Evolutionary conservation across 208 protist species (phyloP), one percentile per base, ranked within the genome.

Genomic region (Trypanosomatidae sp.): DNA sequence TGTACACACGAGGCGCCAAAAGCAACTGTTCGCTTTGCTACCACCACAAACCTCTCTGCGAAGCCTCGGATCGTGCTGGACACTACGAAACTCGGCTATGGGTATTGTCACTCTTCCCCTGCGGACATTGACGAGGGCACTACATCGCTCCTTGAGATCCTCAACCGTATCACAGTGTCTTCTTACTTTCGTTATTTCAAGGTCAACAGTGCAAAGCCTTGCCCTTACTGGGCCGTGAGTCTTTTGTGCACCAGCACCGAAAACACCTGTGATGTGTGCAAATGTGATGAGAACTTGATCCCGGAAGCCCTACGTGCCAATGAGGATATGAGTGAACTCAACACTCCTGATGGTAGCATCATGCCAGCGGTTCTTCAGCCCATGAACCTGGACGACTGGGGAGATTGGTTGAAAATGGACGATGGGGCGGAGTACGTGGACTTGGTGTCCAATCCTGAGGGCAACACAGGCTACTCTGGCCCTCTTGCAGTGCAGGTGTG

Each of bases 111-210:
- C 66, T 90, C 80, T 36, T 85, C 83, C n/a, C 55, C 84, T 1
- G 47, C 49, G 5, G 82, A 90, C 19, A 77, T 97, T 10, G 85
- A 87, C 39, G 53, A 68, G 3, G 81, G 76, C 28, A 89, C 88
- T 15, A 72, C 70, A 15, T 71, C 49, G 19, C 62, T 95, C 56
- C 74, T 92, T 0, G 43, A 72, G 6, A 53, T 92, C 2, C 75
- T 97, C 13, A 95, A 97, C 79, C 72, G 73, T 22, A 90, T 97
- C 52, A 94, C 90, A 1, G 75, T 62, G 6, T 76, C 84, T 13
- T 81, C 89, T 1, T 97, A 89, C 84, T 97, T 96, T 79, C 90
- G 91, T 53, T 97, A 92, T 73, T 97, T 90, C 81, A 96, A 95
- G 71, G 86, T 94, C 6, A 95, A 94, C 78, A 86, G 81, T 22